A percentile compares a stretch with the other conserved stretches of the same genome.
Conservation (phyloP, 768 basidiomycete genomes). For the Termitomyces sp. region DNA sequence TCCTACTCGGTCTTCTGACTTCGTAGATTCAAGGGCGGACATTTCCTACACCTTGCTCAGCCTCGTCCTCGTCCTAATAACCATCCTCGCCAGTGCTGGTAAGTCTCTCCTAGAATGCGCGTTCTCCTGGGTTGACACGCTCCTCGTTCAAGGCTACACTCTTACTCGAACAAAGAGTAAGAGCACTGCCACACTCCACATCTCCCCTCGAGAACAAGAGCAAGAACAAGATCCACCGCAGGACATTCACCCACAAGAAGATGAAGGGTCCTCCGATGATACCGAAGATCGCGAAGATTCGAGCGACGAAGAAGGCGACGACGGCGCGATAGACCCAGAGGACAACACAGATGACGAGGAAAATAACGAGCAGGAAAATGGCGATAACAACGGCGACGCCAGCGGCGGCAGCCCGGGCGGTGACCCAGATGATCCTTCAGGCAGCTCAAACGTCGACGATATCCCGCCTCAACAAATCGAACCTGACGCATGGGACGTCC, state of each 20-base stretch:
- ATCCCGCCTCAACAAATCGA: neutral
- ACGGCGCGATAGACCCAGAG: neutral
- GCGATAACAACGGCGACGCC: neutral
- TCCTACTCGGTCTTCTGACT: neutral
- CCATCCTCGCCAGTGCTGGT: neutral
- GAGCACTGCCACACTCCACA: neutral
- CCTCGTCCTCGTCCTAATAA: neutral
- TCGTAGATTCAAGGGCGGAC: neutral
- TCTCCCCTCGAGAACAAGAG: neutral
- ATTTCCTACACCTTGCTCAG: neutral
- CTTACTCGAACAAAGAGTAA: neutral
- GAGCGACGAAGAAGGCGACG: neutral
- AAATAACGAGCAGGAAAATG: neutral
- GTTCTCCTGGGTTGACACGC: neutral
- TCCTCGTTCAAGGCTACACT: neutral
- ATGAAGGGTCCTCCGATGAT: neutral
- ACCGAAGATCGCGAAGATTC: neutral
- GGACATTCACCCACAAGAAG: neutral
- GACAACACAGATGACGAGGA: neutral
- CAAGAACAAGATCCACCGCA: neutral
- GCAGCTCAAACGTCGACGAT: neutral
- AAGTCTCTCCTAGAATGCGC: neutral
- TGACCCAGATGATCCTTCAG: neutral
- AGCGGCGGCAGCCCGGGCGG: neutral
- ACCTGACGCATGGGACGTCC: neutral